Evolutionary conservation across 768 basidiomycete species (phyloP).

Genomic region (Russula griseocarnosa): DNA sequence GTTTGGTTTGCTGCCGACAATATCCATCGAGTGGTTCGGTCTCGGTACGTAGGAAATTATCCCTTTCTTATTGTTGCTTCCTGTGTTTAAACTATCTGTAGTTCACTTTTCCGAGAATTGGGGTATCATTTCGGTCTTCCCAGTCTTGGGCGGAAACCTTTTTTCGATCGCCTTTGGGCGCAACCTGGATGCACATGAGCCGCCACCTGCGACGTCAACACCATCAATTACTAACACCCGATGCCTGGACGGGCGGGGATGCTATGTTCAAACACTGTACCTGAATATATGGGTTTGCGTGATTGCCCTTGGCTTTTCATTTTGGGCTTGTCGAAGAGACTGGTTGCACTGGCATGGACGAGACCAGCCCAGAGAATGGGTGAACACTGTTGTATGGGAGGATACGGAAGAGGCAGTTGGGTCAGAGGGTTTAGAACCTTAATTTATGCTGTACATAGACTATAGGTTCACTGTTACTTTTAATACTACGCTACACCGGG

Average conservation of each 20-base stretch:
- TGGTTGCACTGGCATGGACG: constrained; percentile 17
- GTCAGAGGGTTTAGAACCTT: constrained; percentile 12
- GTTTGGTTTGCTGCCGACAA: constrained; percentile 71
- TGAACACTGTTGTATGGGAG: constrained; percentile 21
- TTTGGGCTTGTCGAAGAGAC: constrained; percentile 31
- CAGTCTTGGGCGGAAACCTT: constrained; percentile 74
- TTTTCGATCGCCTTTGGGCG: constrained; percentile 82
- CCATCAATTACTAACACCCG: constrained; percentile 9
- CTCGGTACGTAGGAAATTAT: constrained; percentile 50
- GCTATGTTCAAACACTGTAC: constrained; percentile 30
- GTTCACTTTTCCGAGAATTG: constrained; percentile 82
- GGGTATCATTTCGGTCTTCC: constrained; percentile 72
- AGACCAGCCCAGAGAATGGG: neutral
- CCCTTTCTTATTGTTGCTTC: neutral
- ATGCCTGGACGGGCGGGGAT: constrained; percentile 31
- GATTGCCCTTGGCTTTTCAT: constrained; percentile 28
- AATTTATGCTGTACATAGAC: neutral
- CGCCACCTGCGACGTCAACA: constrained; percentile 12
- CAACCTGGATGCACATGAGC: constrained; percentile 70
- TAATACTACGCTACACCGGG: neutral
- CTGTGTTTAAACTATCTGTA: constrained; percentile 29
- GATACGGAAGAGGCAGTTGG: constrained; percentile 7
- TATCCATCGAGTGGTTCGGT: constrained; percentile 87
- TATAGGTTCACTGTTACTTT: neutral
- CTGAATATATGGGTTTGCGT: constrained; percentile 30